Conservation (phyloP, 768 basidiomycete genomes). For the Chalciporus sphaerocephalus region DNA sequence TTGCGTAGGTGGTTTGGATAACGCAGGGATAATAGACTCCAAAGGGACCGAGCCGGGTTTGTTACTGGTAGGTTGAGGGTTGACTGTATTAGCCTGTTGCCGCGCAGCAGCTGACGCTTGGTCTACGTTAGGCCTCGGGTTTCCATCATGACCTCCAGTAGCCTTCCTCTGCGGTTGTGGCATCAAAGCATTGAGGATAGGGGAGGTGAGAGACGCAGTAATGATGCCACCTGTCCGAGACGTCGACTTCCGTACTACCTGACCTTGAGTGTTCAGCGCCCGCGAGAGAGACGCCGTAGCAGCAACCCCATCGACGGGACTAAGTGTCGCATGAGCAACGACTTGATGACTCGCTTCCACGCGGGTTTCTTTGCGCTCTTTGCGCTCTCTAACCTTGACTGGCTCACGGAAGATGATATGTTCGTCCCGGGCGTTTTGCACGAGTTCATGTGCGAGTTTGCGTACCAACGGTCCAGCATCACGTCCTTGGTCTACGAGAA, state of each 20-base stretch:
- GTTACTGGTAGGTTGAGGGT: slow-evolving; percentile 23
- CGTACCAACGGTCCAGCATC: slow-evolving; percentile 62
- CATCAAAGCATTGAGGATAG: slow-evolving; percentile 58
- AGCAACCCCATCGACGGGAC: slow-evolving; percentile 38
- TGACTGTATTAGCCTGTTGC: slow-evolving; percentile 2
- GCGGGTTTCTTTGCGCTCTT: slow-evolving; percentile 31
- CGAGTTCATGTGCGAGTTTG: slow-evolving; percentile 60
- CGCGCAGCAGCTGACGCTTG: slow-evolving; percentile 3
- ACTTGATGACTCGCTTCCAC: slow-evolving; percentile 28
- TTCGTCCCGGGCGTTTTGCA: slow-evolving; percentile 64
- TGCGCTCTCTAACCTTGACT: slow-evolving; percentile 43
- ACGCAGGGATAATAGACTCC: slow-evolving; percentile 79
- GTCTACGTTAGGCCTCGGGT: slow-evolving; percentile 10
- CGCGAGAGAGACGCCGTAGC: slow-evolving; percentile 44
- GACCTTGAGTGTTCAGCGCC: slow-evolving; percentile 38
- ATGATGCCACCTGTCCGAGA: slow-evolving; percentile 36
- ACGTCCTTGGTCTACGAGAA: slow-evolving; percentile 65
- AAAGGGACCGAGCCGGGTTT: slow-evolving; percentile 54
- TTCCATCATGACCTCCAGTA: slow-evolving; percentile 26
- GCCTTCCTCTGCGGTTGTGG: slow-evolving; percentile 46
- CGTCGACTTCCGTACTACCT: slow-evolving; percentile 32
- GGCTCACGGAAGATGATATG: slow-evolving; percentile 41
- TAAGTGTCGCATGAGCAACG: slow-evolving; percentile 42
- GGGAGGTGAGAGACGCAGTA: slow-evolving; percentile 45
- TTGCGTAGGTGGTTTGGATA: slow-evolving; percentile 77